Conservation (phyloP, 768 basidiomycete genomes). For the Mycena latifolia region DNA sequence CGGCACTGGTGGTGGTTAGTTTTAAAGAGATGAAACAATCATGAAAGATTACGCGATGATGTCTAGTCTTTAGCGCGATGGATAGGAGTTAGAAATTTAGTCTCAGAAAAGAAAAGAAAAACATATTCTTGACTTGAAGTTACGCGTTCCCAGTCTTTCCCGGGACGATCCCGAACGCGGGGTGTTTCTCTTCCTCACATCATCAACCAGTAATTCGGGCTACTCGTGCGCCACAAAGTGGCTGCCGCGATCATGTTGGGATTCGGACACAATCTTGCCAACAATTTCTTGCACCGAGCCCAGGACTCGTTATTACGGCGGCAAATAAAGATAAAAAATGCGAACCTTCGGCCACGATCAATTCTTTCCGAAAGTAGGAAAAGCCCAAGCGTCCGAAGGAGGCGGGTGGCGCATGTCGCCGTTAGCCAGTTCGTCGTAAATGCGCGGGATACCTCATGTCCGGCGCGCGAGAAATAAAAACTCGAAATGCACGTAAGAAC, state of each 20-base stretch:
- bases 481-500: constrained; percentile 73
- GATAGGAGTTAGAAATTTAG: not conserved
- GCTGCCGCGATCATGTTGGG: constrained; percentile 54
- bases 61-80: too few species aligned
- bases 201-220: constrained; percentile 49
- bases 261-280: constrained; percentile 50
- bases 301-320: constrained; percentile 41
- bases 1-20: too few species aligned
- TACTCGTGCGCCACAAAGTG: constrained; percentile 58
- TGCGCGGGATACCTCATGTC: constrained; percentile 69
- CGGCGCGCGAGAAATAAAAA: constrained; percentile 70
- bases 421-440: constrained; percentile 63
- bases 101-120: not conserved
- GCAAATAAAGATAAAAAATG: constrained; percentile 28
- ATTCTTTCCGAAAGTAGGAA: constrained; percentile 62
- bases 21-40: too few species aligned
- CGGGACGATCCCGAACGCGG: constrained; percentile 41
- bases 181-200: constrained; percentile 49
- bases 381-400: constrained; percentile 47
- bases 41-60: too few species aligned
- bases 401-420: constrained; percentile 27
- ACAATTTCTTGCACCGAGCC: constrained; percentile 20
- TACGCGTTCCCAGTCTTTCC: constrained; percentile 45
- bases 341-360: constrained; percentile 41
- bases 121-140: too few species aligned